Percentiles rank a stretch among this genome's conserved stretches.
phyloP scores from a whole-genome alignment of 2,329 filamentous ascomycete genomes.

The Xenoacremonium recifei region DNA sequence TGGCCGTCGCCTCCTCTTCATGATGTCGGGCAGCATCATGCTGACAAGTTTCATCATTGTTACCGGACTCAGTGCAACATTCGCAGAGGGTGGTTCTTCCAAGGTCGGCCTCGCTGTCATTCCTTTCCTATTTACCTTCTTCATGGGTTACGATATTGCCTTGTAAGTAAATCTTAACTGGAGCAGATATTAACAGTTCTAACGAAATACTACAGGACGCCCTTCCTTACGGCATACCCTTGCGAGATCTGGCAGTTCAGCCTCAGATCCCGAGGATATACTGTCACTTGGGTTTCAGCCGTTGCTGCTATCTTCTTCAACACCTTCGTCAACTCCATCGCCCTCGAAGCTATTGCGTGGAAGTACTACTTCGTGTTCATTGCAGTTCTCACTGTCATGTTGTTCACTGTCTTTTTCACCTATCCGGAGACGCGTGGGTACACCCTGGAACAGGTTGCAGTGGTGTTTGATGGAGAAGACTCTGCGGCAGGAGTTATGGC shows the following conservation, averaged over 20 bases:
- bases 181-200: too few relatives aligned
- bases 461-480: conserved; percentile 27
- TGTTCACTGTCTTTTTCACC: conserved; percentile 33
- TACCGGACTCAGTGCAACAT: too few relatives aligned
- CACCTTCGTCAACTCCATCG: too few relatives aligned
- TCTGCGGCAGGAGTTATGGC: conserved; percentile 7
- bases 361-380: conserved; percentile 38
- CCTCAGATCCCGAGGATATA: conserved; percentile 36
- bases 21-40: conserved; percentile 9
- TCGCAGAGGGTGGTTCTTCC: too few relatives aligned
- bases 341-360: conserved; percentile 33
- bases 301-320: conserved; percentile 32
- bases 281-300: conserved; percentile 42
- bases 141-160: too few relatives aligned
- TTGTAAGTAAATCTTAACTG: too few relatives aligned
- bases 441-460: conserved; percentile 23
- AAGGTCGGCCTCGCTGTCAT: too few relatives aligned
- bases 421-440: conserved; percentile 27
- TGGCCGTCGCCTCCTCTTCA: conserved; percentile 11
- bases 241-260: conserved; percentile 33
- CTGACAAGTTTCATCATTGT: conserved; percentile 8
- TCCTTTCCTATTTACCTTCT: too few relatives aligned
- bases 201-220: conserved; percentile 26
- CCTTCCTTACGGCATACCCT: conserved; percentile 43
- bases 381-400: conserved; percentile 25